Evolutionary conservation across 495 filamentous ascomycete species (phyloP).

Genomic region (Tuber brumale): DNA sequence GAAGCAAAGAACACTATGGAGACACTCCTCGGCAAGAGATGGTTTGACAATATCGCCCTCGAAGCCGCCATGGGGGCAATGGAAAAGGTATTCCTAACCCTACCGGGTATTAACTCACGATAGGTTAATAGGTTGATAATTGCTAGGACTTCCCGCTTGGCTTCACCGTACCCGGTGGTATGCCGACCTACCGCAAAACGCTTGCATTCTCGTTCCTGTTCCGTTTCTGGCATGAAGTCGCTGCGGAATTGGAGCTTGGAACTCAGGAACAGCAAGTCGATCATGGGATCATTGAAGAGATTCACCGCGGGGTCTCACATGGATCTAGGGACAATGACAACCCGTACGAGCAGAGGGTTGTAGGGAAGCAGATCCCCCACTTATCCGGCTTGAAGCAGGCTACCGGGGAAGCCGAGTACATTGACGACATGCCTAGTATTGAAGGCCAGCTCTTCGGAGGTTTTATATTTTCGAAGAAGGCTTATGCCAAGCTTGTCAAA

Average conservation of each 20-base stretch:
- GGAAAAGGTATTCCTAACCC: constrained; percentile 48
- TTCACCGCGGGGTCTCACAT: constrained; percentile 55
- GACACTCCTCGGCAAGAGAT: constrained; percentile 68
- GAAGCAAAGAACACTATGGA: constrained; percentile 67
- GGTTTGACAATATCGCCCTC: constrained; percentile 70
- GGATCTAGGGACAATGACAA: constrained; percentile 52
- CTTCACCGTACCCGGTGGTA: constrained; percentile 86
- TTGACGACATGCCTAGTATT: constrained; percentile 45
- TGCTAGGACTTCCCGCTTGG: constrained; percentile 66
- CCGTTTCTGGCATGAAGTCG: constrained; percentile 69
- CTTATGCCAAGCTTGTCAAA: constrained; percentile 45
- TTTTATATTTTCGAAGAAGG: constrained; percentile 43
- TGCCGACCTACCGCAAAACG: constrained; percentile 91
- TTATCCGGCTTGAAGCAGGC: constrained; percentile 46
- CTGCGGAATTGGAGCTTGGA: constrained; percentile 39
- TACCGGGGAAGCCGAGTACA: constrained; percentile 46
- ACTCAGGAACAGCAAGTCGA: constrained; percentile 42
- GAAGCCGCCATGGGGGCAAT: constrained; percentile 83
- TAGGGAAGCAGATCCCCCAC: constrained; percentile 46
- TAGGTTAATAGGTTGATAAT: not conserved
- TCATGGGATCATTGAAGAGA: constrained; percentile 52
- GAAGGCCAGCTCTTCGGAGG: constrained; percentile 44
- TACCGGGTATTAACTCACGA: not conserved
- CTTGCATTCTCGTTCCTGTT: constrained; percentile 85
- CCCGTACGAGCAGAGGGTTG: constrained; percentile 44